Evolutionary conservation across 1,139 yeast genomes (phyloP), one percentile per base, ranked within the genome.

Genomic region (Meyerozyma sp.): DNA sequence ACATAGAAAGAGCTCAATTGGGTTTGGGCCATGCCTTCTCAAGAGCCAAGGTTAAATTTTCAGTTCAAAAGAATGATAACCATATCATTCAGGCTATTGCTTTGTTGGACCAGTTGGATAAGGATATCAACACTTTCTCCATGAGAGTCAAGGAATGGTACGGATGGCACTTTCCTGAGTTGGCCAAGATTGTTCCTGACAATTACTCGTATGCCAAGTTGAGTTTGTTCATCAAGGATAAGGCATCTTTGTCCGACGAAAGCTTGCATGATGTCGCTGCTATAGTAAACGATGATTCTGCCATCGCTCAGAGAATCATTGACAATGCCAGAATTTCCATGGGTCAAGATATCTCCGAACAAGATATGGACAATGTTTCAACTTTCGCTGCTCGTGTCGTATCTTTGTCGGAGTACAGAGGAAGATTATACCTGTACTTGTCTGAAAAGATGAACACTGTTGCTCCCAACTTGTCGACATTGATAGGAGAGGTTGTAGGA

Each of bases 91-190:
- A 94, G 75, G 97, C 98, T 44, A 93, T 93, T 73, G 98, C 98
- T 40, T 75, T 93, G 54, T 81, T 93, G 58, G 98, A 93, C 66
- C 96, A 94, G 66, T 81, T 93, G 56, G 98, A 93, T 72, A 93
- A 93, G 74, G 98, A 93, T 63, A 82, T 93, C 66, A 93, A 93
- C 73, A 93, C 98, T 46, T 93, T 87, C 68, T 93, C 98, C 51
- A 93, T 93, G 98, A 84, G 98, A 76, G 91, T 88, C 62, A 93
- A 93, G 78, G 98, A 93, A 74, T 93, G 98, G 98, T 93, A 93
- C 71, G 98, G 98, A 55, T 93, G 98, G 98, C 98, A 93, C 69
- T 93, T 93, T 82, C 98, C 98, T 46, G 98, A 93, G 74, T 82
- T 93, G 75, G 96, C 97, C 57, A 90, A 89, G 73, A 80, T 93